These are phyloP conservation scores for Flaveria sonorensis DNA, from an alignment of 129 eudicot species.

Conservation along the genomic window DNA sequence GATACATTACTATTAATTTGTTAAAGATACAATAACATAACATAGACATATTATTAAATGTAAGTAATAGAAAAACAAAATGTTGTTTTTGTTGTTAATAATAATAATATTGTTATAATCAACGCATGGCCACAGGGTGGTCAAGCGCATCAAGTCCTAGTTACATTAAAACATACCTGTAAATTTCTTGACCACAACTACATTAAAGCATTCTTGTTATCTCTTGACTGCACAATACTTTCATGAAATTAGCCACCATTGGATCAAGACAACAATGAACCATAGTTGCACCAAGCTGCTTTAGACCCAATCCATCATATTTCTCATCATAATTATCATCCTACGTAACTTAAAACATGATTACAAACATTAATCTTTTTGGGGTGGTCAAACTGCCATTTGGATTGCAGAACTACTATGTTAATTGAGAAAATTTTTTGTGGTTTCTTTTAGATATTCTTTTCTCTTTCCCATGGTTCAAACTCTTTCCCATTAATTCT, in stretches of 20 bases:
- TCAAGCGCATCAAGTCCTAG: conserved; percentile 74
- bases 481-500: no score
- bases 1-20: no score
- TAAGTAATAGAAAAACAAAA: no score
- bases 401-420: no score
- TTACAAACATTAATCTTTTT: not conserved
- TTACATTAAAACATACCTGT: no score
- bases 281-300: conserved; percentile 77
- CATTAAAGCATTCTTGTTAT: conserved; percentile 74
- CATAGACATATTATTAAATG: no score
- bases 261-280: conserved; percentile 74
- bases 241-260: conserved; percentile 71
- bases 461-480: conserved; percentile 70
- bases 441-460: conserved; percentile 55
- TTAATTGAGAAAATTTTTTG: conserved; percentile 60
- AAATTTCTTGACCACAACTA: no score
- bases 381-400: no score
- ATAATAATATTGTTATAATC: no score
- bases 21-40: no score
- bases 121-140: conserved; percentile 81
- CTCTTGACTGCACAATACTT: conserved; percentile 78
- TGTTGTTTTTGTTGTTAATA: no score
- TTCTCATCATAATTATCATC: conserved; percentile 82
- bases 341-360: conserved; percentile 33
- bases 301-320: conserved; percentile 70